Percentiles rank a stretch among this genome's conserved stretches.
phyloP scores from a whole-genome alignment of 2,329 filamentous ascomycete genomes.

The Didymosphaeria variabile region DNA sequence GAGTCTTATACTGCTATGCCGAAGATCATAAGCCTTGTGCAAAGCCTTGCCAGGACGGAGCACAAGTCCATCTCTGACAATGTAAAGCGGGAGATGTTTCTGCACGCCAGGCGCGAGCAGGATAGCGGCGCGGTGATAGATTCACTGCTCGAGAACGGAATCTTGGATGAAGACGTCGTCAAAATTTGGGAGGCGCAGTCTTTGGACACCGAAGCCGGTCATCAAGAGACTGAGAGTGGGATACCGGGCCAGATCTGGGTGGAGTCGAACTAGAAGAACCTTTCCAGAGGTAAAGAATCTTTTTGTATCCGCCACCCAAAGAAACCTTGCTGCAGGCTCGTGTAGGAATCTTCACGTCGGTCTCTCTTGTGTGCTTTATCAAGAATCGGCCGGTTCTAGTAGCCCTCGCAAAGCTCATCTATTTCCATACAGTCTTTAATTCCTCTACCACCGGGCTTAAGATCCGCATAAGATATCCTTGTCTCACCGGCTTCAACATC shows the following conservation, averaged over 20 bases:
- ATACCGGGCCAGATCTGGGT: background rate
- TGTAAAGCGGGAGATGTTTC: background rate
- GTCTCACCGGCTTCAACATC: too few relatives aligned
- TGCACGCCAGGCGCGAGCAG: background rate
- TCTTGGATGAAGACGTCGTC: background rate
- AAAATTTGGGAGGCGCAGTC: background rate
- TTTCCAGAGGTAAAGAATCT: background rate
- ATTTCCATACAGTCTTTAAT: too few relatives aligned
- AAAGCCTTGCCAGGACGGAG: background rate
- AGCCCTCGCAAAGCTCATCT: too few relatives aligned
- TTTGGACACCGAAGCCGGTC: background rate
- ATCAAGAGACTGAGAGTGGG: background rate
- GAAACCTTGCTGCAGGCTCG: too few relatives aligned
- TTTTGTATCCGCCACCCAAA: too few relatives aligned
- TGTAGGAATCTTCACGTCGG: too few relatives aligned
- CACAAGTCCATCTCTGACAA: background rate
- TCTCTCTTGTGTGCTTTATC: too few relatives aligned
- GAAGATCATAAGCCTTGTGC: background rate
- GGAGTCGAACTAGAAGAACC: background rate
- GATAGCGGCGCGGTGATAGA: background rate
- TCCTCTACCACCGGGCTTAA: too few relatives aligned
- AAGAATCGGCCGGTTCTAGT: too few relatives aligned
- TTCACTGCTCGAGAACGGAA: background rate
- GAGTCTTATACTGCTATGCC: background rate
- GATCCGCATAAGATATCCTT: too few relatives aligned